A percentile compares a stretch with the other conserved stretches of the same genome.
These are phyloP conservation scores for Cryptomeria japonica DNA, from an alignment of 75 land plant species.

Conservation along the genomic window DNA sequence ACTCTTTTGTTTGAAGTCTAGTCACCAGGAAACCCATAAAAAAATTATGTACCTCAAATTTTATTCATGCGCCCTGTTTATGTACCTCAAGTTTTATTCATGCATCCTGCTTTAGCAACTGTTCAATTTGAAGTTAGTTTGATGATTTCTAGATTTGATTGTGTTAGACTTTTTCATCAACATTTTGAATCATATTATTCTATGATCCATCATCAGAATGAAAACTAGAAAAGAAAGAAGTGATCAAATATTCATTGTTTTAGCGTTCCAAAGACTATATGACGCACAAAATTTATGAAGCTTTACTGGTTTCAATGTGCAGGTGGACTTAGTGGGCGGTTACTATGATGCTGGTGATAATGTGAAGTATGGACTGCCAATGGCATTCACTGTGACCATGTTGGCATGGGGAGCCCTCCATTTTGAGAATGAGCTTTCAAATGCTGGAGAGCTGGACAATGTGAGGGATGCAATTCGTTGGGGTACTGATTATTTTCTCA, in stretches of 20 bases:
- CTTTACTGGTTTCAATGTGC: not conserved
- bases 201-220: no score
- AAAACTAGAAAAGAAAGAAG: no score
- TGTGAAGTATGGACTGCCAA: constrained; percentile 91
- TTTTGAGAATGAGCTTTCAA: constrained; percentile 38
- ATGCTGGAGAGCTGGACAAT: constrained; percentile 56
- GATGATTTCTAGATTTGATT: no score
- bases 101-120: no score
- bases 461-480: constrained; percentile 59
- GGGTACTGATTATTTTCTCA: constrained; percentile 95
- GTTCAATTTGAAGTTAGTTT: no score
- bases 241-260: no score
- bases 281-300: not conserved
- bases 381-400: constrained; percentile 92
- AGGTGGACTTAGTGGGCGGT: constrained; percentile 83
- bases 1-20: not conserved
- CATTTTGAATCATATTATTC: no score
- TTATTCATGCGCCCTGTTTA: no score
- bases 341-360: constrained; percentile 99
- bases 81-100: no score
- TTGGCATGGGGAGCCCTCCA: constrained; percentile 72
- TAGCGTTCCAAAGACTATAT: not conserved
- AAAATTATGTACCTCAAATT: no score
- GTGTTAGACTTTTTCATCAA: no score
- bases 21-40: no score